Evolutionary conservation across 305 asterid species (phyloP).

Genomic region (Fraxinus angustifolia): DNA sequence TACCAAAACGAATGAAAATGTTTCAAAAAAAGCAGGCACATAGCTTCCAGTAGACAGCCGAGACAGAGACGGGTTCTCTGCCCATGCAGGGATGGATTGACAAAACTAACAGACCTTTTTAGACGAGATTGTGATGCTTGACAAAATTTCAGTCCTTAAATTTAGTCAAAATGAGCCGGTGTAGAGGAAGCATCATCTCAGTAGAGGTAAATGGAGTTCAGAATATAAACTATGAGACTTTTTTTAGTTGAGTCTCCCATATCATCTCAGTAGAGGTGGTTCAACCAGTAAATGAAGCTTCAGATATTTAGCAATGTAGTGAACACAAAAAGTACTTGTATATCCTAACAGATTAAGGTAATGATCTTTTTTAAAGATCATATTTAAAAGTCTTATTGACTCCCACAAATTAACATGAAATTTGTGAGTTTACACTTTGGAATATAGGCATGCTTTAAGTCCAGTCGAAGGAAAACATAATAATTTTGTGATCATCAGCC

Average conservation of each 20-base stretch:
- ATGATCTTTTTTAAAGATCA: neutral
- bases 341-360: neutral
- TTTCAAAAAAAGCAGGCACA: neutral
- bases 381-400: neutral
- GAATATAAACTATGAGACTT: neutral
- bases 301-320: neutral
- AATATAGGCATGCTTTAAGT: neutral
- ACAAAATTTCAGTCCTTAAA: neutral
- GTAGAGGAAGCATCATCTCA: neutral
- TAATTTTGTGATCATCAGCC: neutral
- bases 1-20: neutral
- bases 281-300: neutral
- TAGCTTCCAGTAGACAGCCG: no score
- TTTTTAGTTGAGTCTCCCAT: neutral
- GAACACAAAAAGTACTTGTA: neutral
- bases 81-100: no score
- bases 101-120: neutral
- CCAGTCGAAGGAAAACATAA: neutral
- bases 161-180: neutral
- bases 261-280: no score
- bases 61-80: no score
- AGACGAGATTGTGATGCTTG: neutral
- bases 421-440: neutral
- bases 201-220: neutral
- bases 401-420: neutral